Evolutionary conservation across 2,329 filamentous ascomycete genomes (phyloP), one percentile per base, ranked within the genome.

Genomic region (Pyrenophora tritici-repentis): DNA sequence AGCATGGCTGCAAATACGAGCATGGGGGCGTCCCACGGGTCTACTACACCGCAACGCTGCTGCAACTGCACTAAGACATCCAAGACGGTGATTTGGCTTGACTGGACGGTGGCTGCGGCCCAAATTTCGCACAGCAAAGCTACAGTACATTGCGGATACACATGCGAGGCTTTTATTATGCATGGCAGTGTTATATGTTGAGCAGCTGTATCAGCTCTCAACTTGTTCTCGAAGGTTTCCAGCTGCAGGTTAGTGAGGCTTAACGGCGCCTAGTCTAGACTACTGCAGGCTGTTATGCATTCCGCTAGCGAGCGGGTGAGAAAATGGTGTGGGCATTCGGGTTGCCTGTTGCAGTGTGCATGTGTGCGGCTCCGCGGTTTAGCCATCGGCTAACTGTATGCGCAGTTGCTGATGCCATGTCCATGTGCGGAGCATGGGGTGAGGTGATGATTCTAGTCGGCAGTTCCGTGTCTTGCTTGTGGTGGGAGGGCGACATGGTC

Each of bases 251-350:
- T 52, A 48, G 49, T 48, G 49, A 42, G 44, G 44, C 49, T 47
- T 48, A 52, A 52, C 49, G 49, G 49, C 44, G 43, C 32, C 43
- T 52, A 52, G 44, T n/a, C 26, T 34, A 20, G 20, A 31, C 49
- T 52, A 52, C 49, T 52, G 49, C 49, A 52, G 44, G 49, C 24
- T 48, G 31, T 43, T 45, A 42, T 52, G 44, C 49, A 48, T 52
- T 16, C 26, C 44, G 34, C 31, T 51, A 51, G 48, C 22, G 37
- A 12, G 18, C 43, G 43, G 48, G 26, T 33, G 32, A 46, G 48
- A 40, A 39, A 33, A 47, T 36, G 42, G 37, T 41, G 37, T 37
- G 37, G 38, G 14, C 14, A 12, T n/a, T 32, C 48, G 43, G 48
- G 22, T 38, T 47, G 24, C 48, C 48, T 13, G 20, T 47, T 51